Evolutionary conservation across 2,329 filamentous ascomycete genomes (phyloP).

Genomic region (Reticulascus tulasneorum): DNA sequence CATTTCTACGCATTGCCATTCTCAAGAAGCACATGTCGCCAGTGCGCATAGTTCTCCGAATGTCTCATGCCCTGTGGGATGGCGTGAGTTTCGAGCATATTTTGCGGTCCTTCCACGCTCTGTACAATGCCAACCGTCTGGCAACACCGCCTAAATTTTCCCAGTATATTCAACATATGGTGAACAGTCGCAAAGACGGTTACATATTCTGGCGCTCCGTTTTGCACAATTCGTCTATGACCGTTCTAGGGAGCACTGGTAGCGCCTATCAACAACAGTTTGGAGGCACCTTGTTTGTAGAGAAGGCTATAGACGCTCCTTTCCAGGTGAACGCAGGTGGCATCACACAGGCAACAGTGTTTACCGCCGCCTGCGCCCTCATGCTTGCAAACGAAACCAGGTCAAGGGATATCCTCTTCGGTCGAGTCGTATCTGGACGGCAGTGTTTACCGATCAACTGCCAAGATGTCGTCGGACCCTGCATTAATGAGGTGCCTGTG

Average conservation of each 20-base stretch:
- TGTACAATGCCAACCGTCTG: slow-evolving; percentile 12
- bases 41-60: slow-evolving; percentile 10
- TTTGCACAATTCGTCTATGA: slow-evolving; percentile 4
- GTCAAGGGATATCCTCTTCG: slow-evolving; percentile 13
- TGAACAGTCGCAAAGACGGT: slow-evolving; percentile 1
- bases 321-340: neutral
- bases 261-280: neutral
- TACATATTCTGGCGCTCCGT: slow-evolving; percentile 10
- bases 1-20: slow-evolving; percentile 8
- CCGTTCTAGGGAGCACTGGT: neutral
- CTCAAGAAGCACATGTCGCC: slow-evolving; percentile 5
- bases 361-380: slow-evolving; percentile 10
- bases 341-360: slow-evolving; percentile 12
- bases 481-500: slow-evolving; percentile 9
- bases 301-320: slow-evolving; percentile 3
- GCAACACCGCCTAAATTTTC: slow-evolving; percentile 11
- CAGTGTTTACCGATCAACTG: slow-evolving; percentile 10
- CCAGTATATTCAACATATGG: slow-evolving; percentile 14
- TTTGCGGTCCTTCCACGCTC: slow-evolving; percentile 11
- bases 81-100: slow-evolving; percentile 17
- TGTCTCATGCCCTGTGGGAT: slow-evolving; percentile 20
- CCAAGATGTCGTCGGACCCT: slow-evolving; percentile 14
- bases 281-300: neutral
- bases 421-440: slow-evolving; percentile 16
- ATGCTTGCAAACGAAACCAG: slow-evolving; percentile 1